Base-by-base conservation (phyloP, 331 rosid genomes). In the Malus hybrid region DNA sequence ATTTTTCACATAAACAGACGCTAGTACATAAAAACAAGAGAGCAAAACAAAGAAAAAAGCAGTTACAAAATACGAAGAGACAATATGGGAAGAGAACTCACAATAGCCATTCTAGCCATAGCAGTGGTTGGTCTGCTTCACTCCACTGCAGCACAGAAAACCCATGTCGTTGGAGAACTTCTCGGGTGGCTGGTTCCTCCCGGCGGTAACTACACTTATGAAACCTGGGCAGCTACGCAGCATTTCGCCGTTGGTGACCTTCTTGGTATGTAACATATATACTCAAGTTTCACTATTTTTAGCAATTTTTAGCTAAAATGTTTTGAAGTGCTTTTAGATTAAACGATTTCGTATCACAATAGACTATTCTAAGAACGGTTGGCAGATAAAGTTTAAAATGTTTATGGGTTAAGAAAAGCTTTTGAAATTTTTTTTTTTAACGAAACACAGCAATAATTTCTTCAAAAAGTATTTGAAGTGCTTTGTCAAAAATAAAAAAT, bases 141-240 rank as follows among this genome's bases (percentile, higher is more conserved):
- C 27, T 48, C 50, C 65, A 62, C 84, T 16, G 61, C 70, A 54
- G 88, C 87, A 46, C 54, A 65, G 39, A 56, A 84, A 46, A 85
- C 77, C 4, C 89, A 81, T 33, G 70, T 70, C 5, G 91, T 89
- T 9, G 91, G 91, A 69, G 89, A 39, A 36, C 0, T 10, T 39
- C 68, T 80, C 31, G 93, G 93, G 20, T 89, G 93, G 93, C 24
- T 63, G 13, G 69, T 85, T 73, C 91, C 91, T 62, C 71, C 74
- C 12, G 81, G 74, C 2, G 87, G 81, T 36, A 44, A 75, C 6
- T 1, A 65, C 50, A 72, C 77, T 42, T 89, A 89, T 20, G 75
- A 55, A n/a, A 15, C 64, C 29, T 89, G 93, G 93, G 86, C 87
- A 10, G 69, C 67, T 2, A 5, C 34, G 3, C 81, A 85, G 4